These are phyloP conservation scores for Penicillium sp. DNA, from an alignment of 2,329 filamentous ascomycete genomes.

Conservation along the genomic window DNA sequence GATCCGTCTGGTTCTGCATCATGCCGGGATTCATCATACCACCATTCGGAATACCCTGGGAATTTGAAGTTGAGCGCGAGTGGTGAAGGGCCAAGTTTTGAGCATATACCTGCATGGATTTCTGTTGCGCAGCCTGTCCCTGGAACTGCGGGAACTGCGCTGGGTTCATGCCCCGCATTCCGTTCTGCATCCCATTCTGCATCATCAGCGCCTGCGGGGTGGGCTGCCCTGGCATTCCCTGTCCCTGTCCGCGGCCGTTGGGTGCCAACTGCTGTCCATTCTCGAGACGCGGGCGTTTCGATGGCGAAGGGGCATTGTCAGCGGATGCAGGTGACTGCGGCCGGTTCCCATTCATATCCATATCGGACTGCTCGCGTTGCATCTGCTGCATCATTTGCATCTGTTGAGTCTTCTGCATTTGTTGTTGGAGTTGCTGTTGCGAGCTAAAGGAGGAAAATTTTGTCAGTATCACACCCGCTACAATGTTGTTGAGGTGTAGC, in stretches of 20 bases:
- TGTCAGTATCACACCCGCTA: slow-evolving; percentile 23
- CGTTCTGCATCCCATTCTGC: slow-evolving; percentile 61
- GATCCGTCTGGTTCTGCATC: slow-evolving; percentile 74
- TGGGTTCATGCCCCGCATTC: slow-evolving; percentile 65
- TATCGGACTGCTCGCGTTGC: slow-evolving; percentile 81
- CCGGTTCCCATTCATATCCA: slow-evolving; percentile 79
- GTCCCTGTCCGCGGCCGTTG: slow-evolving; percentile 66
- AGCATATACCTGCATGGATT: slow-evolving; percentile 84
- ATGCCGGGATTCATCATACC: slow-evolving; percentile 61
- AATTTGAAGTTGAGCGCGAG: slow-evolving; percentile 70
- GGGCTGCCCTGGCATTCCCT: slow-evolving; percentile 68
- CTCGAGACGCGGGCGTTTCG: slow-evolving; percentile 82
- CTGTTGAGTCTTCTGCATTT: slow-evolving; percentile 60
- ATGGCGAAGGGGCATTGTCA: slow-evolving; percentile 88
- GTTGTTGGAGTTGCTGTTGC: slow-evolving; percentile 64
- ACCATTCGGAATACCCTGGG: slow-evolving; percentile 76
- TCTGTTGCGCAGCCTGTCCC: slow-evolving; percentile 65
- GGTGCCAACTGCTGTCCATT: slow-evolving; percentile 76
- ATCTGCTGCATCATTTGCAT: slow-evolving; percentile 71
- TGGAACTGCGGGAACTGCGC: slow-evolving; percentile 70
- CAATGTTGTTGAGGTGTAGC: slow-evolving; percentile 14
- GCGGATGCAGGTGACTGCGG: slow-evolving; percentile 77
- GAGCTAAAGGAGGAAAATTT: slow-evolving; percentile 40
- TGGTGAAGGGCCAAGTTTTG: slow-evolving; percentile 81
- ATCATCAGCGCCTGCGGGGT: slow-evolving; percentile 54